phyloP scores from a whole-genome alignment of 257 asterid species.

The Plantago ovata region DNA sequence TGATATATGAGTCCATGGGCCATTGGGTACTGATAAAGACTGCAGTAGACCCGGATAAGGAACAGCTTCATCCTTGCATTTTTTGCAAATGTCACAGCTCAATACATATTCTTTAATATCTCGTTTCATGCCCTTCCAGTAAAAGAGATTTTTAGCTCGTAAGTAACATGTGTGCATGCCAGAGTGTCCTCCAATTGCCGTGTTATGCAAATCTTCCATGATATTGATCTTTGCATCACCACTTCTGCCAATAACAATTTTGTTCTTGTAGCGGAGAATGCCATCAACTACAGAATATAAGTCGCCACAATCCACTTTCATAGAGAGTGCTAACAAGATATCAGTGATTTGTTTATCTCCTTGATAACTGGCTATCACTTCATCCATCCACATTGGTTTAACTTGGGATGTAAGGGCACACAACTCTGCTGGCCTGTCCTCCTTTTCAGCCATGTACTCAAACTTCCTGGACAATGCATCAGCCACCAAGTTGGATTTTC shows the following conservation, averaged over 20 bases:
- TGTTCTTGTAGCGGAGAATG: too few relatives aligned
- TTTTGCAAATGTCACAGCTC: background rate
- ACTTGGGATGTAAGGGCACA: background rate
- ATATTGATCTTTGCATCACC: background rate
- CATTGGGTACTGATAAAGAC: background rate
- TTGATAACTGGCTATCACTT: background rate
- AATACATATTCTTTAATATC: background rate
- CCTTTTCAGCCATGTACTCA: background rate
- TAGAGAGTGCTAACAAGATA: background rate
- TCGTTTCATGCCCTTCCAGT: background rate
- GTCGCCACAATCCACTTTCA: background rate
- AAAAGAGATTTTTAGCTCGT: background rate
- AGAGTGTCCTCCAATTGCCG: background rate
- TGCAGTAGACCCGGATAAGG: background rate
- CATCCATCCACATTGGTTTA: background rate
- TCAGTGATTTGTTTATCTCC: too few relatives aligned
- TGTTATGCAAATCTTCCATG: background rate
- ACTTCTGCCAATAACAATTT: background rate
- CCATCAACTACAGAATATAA: background rate
- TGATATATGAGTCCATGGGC: slow-evolving; percentile 1
- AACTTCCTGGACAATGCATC: background rate
- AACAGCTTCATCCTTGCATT: background rate
- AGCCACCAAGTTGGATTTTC: background rate
- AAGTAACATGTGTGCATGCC: background rate
- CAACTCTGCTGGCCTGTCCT: background rate